phyloP scores from a whole-genome alignment of 1,284 basidiomycete species.

The Inonotus hispidus region DNA sequence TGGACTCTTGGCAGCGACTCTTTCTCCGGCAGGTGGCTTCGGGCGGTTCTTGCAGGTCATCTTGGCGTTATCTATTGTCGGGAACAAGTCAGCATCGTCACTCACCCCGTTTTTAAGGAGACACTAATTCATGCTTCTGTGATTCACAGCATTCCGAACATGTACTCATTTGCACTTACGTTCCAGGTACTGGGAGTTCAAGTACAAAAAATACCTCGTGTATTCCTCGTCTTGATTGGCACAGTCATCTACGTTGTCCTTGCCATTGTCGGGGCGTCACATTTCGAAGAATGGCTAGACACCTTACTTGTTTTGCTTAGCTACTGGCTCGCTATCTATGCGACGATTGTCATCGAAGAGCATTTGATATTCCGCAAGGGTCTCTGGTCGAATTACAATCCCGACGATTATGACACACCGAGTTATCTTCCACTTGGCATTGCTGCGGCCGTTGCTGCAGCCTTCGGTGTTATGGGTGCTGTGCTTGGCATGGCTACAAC shows the following conservation, averaged over 20 bases:
- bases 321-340: slow-evolving; percentile 34
- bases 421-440: slow-evolving; percentile 27
- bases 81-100: slow-evolving; percentile 21
- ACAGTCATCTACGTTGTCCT: slow-evolving; percentile 31
- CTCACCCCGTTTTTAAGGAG: neutral
- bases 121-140: neutral
- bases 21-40: slow-evolving; percentile 27
- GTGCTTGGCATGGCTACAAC: slow-evolving; percentile 29
- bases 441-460: slow-evolving; percentile 26
- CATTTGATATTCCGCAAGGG: slow-evolving; percentile 33
- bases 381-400: slow-evolving; percentile 28
- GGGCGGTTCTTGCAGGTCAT: slow-evolving; percentile 28
- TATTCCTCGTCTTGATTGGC: slow-evolving; percentile 31
- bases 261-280: slow-evolving; percentile 31
- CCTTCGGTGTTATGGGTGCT: slow-evolving; percentile 28
- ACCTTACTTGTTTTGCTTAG: slow-evolving; percentile 28
- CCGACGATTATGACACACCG: slow-evolving; percentile 27
- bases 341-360: slow-evolving; percentile 29
- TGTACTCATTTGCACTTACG: slow-evolving; percentile 31
- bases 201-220: slow-evolving; percentile 32
- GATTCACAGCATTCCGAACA: slow-evolving; percentile 27
- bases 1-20: slow-evolving; percentile 26
- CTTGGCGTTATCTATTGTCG: slow-evolving; percentile 31
- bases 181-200: slow-evolving; percentile 31
- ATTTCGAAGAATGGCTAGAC: slow-evolving; percentile 32